Evolutionary conservation across 345 rosid species (phyloP).

Genomic region (Brassica nigra): DNA sequence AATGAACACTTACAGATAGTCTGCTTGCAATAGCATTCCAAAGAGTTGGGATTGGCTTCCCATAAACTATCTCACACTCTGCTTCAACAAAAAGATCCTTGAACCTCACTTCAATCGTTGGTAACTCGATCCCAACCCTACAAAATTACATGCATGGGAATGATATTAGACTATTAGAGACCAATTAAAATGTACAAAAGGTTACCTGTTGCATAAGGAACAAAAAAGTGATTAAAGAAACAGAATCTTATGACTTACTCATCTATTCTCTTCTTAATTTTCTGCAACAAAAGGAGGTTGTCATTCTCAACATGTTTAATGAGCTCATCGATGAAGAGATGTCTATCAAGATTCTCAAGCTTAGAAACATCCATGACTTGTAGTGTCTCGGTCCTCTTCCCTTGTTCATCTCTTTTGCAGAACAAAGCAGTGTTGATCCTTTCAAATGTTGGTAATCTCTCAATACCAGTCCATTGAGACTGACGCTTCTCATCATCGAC

Average conservation of each 20-base stretch:
- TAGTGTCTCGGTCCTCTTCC: constrained; percentile 20
- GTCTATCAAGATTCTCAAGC: constrained; percentile 47
- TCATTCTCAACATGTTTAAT: constrained; percentile 53
- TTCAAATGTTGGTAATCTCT: constrained; percentile 51
- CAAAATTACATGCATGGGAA: not conserved
- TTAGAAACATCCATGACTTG: constrained; percentile 46
- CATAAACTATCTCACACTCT: constrained; percentile 44
- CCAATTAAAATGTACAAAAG: not conserved
- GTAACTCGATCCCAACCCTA: constrained; percentile 45
- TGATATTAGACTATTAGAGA: not conserved
- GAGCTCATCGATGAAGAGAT: constrained; percentile 51
- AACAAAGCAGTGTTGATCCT: constrained; percentile 49
- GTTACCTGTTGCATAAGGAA: not conserved
- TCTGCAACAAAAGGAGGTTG: constrained; percentile 47
- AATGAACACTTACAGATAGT: constrained; percentile 32
- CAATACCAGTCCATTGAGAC: constrained; percentile 54
- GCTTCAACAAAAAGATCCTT: constrained; percentile 47
- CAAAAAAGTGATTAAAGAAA: not conserved
- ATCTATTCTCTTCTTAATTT: constrained; percentile 47
- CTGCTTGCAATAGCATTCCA: constrained; percentile 39
- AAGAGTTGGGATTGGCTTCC: constrained; percentile 52
- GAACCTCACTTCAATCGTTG: constrained; percentile 48
- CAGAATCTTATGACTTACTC: constrained; percentile 36
- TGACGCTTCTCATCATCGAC: constrained; percentile 30
- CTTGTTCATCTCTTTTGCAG: constrained; percentile 27